A percentile compares a stretch with the other conserved stretches of the same genome.
Evolutionary conservation across 179 eudicot genomes (phyloP).

Genomic region (Beta macrorhiza): DNA sequence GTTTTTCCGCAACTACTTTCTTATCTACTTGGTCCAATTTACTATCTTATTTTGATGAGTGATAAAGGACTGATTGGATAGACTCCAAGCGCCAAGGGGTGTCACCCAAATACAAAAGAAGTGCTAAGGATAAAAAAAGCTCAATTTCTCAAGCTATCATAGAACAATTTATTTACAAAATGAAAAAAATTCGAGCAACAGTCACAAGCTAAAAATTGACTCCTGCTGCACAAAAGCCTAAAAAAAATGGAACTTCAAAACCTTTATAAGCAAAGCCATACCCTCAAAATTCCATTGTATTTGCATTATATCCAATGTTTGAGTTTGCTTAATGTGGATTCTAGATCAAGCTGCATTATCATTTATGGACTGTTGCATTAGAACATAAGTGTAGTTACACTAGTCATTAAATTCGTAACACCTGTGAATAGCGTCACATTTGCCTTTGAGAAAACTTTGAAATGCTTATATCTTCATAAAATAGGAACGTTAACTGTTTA

Average conservation of each 20-base stretch:
- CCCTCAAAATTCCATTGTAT: neutral
- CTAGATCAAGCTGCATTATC: neutral
- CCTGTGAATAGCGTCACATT: neutral
- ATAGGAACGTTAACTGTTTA: neutral
- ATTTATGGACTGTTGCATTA: neutral
- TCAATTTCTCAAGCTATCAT: no score
- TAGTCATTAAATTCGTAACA: neutral
- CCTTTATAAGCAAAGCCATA: no score
- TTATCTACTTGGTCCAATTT: constrained; percentile 7
- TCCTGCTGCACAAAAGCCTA: no score
- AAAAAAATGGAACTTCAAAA: no score
- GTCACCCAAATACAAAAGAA: no score
- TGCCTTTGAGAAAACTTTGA: neutral
- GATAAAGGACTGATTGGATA: no score
- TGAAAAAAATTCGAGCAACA: no score
- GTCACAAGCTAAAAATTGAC: no score
- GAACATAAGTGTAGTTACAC: neutral
- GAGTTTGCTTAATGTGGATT: neutral
- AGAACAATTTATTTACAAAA: no score
- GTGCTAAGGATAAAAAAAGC: no score
- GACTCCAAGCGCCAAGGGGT: no score
- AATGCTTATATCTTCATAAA: neutral
- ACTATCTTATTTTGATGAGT: neutral
- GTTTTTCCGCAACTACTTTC: constrained; percentile 34
- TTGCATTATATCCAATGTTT: neutral